Base-by-base conservation (phyloP, 768 basidiomycete species). In the Mycena leptocephala region DNA sequence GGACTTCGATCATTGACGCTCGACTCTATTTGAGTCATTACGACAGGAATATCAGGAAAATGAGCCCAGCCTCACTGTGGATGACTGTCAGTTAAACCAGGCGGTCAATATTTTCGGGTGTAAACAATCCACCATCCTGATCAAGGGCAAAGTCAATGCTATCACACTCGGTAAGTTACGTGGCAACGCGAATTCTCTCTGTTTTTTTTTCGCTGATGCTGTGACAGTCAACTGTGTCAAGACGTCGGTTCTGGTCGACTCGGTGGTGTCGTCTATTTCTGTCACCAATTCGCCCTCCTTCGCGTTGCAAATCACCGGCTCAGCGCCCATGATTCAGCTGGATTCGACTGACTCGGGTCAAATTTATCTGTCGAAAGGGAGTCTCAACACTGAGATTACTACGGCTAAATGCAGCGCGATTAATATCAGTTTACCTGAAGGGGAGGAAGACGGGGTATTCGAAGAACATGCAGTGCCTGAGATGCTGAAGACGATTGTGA, bases 331-430 rank as follows among this genome's bases (percentile, higher is more conserved):
- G 78, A 92, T 99, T 74, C 96, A 97, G 81, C 86, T 99, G 24
- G 98, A 99, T 85, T 94, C 95, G 20, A 98, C 97, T 18, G 98
- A 99, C 85, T 96, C 95, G 9, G 98, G 98, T 7, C 96, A 97
- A 83, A 93, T 99, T 78, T 99, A 95, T 86, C 90, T 99, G 46
- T 97, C 96, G 28, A 95, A 93, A 81, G 92, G 91, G 16, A 94
- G 94, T 78, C 88, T 99, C 64, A 79, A 69, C 32, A 90, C 92
- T 13, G 97, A 99, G 86, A 95, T 99, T 80, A 96, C 95, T 33
- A 98, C 97, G 0, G 94, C 96, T 64, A 99, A 99, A 85, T 97
- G 96, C 84, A 96, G 95, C 80, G 89, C 93, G 37, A 95, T 99
- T 85, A 99, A 99, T 85, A 89, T 99, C 77, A 95, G 92, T 79